Conservation (phyloP, 345 rosid species). For the Carallia brachiata region DNA sequence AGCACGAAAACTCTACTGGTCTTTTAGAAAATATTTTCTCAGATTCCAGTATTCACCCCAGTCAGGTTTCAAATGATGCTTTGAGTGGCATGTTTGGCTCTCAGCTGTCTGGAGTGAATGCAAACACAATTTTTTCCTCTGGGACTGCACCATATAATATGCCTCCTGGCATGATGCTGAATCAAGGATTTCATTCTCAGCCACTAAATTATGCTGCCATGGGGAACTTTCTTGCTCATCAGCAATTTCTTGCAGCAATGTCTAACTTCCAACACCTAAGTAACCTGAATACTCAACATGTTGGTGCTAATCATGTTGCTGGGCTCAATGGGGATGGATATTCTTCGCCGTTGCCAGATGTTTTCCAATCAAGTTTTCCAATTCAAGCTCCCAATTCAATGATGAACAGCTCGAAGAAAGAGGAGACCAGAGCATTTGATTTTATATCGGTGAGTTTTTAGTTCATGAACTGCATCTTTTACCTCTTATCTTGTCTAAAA, state of each 20-base stretch:
- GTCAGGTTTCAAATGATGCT: conserved; percentile 43
- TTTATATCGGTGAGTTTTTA: conserved; percentile 80
- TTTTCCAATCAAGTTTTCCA: conserved; percentile 68
- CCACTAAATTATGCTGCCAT: conserved; percentile 62
- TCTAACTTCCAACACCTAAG: conserved; percentile 72
- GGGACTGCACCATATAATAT: conserved; percentile 53
- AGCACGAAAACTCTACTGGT: conserved; percentile 40
- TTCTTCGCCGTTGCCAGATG: conserved; percentile 68
- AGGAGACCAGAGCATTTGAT: conserved; percentile 90
- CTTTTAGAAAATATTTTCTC: conserved; percentile 46
- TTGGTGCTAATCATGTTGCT: conserved; percentile 31
- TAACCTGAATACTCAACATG: conserved; percentile 53
- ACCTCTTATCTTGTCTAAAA: no score
- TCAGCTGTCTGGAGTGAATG: conserved; percentile 41
- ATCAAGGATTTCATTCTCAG: conserved; percentile 63
- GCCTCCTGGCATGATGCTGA: conserved; percentile 63
- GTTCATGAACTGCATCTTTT: conserved; percentile 14
- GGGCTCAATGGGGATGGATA: conserved; percentile 41
- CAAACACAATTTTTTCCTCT: conserved; percentile 49
- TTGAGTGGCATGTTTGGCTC: conserved; percentile 49
- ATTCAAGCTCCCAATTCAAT: conserved; percentile 57
- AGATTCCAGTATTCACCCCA: conserved; percentile 35
- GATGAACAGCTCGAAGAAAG: conserved; percentile 63
- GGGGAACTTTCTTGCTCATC: conserved; percentile 72
- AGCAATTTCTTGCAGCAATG: conserved; percentile 73